A percentile compares a stretch with the other conserved stretches of the same genome.
Conservation (phyloP, 2,329 filamentous ascomycete genomes). For the Hypoxylon sp. region DNA sequence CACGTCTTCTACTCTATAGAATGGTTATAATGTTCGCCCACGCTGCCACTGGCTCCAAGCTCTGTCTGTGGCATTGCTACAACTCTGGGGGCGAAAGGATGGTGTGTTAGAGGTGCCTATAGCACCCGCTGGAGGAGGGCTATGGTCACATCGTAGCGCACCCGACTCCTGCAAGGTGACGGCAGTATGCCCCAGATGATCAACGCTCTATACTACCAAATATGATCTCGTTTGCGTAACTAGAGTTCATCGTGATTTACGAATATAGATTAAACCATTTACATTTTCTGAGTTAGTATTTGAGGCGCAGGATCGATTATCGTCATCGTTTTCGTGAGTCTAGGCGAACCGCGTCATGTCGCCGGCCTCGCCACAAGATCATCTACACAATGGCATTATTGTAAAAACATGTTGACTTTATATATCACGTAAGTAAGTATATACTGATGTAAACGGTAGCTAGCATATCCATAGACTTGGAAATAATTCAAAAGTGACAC, state of each 20-base stretch:
- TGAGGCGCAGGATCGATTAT: constrained; percentile 1
- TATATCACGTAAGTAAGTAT: constrained; percentile 1
- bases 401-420: not conserved
- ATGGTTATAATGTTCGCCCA: not conserved
- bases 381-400: not conserved
- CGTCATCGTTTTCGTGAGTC: not conserved
- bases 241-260: constrained; percentile 29
- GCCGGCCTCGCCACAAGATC: not conserved
- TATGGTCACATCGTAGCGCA: constrained; percentile 33
- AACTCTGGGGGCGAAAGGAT: constrained; percentile 8
- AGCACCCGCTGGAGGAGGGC: constrained; percentile 16
- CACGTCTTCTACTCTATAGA: constrained; percentile 3
- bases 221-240: constrained; percentile 10
- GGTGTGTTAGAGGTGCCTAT: constrained; percentile 7
- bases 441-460: not conserved
- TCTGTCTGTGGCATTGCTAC: constrained; percentile 10
- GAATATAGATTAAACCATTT: constrained; percentile 13
- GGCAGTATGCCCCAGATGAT: constrained; percentile 34
- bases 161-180: constrained; percentile 38
- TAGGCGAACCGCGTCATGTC: constrained; percentile 9
- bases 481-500: not conserved
- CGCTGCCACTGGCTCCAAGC: not conserved
- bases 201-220: constrained; percentile 28
- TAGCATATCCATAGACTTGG: not conserved
- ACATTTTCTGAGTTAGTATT: constrained; percentile 3